These are phyloP conservation scores for Hyaloscypha finlandica DNA, from an alignment of 495 filamentous ascomycete species.

Conservation along the genomic window DNA sequence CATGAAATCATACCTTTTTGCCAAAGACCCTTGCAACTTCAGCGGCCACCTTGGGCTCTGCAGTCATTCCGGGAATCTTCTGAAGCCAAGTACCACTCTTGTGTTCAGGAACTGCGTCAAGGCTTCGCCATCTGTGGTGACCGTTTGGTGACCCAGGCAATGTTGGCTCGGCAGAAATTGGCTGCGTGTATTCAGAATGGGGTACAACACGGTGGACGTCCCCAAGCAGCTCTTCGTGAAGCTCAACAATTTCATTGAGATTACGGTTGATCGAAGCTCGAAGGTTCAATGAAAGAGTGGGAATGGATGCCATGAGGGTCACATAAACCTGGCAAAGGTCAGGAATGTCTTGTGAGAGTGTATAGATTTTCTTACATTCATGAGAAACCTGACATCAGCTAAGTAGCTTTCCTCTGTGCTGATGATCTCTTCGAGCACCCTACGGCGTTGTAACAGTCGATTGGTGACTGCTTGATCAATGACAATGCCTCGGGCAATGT, in stretches of 20 bases:
- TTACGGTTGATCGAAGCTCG: constrained; percentile 65
- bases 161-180: constrained; percentile 34
- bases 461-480: constrained; percentile 71
- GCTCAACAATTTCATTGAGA: constrained; percentile 66
- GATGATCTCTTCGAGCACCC: constrained; percentile 81
- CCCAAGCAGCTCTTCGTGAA: constrained; percentile 69
- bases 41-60: constrained; percentile 70
- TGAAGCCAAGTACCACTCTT: constrained; percentile 45
- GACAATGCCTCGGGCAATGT: constrained; percentile 50
- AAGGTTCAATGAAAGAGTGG: constrained; percentile 54
- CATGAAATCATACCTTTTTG: constrained; percentile 57
- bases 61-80: constrained; percentile 53
- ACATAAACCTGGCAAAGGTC: constrained; percentile 59
- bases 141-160: constrained; percentile 11
- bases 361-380: constrained; percentile 61
- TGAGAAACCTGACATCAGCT: constrained; percentile 78
- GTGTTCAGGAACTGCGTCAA: constrained; percentile 59
- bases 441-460: constrained; percentile 71
- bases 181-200: constrained; percentile 59
- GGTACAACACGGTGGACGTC: constrained; percentile 65
- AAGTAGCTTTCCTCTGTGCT: constrained; percentile 87
- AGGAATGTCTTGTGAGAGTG: constrained; percentile 24
- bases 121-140: constrained; percentile 59
- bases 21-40: constrained; percentile 78
- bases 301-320: constrained; percentile 62